Base-by-base conservation (phyloP, 148 eudicot genomes). In the Hydrangea macrophylla region DNA sequence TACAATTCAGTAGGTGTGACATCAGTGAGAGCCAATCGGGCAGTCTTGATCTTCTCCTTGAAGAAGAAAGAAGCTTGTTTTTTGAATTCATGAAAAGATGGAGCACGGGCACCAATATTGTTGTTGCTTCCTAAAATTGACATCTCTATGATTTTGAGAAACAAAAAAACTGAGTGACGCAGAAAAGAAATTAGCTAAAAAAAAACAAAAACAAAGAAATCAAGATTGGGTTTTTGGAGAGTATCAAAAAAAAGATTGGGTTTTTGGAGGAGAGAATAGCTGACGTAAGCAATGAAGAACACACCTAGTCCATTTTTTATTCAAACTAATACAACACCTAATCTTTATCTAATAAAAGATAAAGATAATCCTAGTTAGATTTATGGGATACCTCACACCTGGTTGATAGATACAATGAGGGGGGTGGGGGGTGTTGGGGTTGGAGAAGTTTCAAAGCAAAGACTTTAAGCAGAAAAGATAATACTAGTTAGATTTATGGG, bases 11-110 rank as follows among this genome's bases (percentile, higher is more conserved):
- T 83, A 20, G 95, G 98, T 23, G 98, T 93, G 39, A 93, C 98
- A 78, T 93, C 98, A 2, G 97, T 94, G 22, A 94, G 86, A 71
- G 88, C 98, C 82, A 94, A 84, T 60, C 98, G 66, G 51, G 98
- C 98, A 55, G 97, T 79, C 80, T 90, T 94, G 82, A 94, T 86
- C 92, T 94, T 94, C 88, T 94, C 98, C 70, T 88, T 94, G 74
- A 94, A 65, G 78, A 76, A 90, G 70, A 85, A 90, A 28, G 98
- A 94, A 36, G 98, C 96, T 68, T 94, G 98, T 79, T 86, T 90
- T 73, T 76, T 90, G 78, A 94, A 80, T 60, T 86, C 96, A 79
- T 82, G 76, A 62, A 94, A 84, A 55, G 75, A 76, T 9, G 82
- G 72, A 26, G 56, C 65, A 69, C 74, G 78, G 36, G 54, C 80